Evolutionary conservation across 352 stramenopile species (phyloP).

Genomic region (Globisporangium polare): DNA sequence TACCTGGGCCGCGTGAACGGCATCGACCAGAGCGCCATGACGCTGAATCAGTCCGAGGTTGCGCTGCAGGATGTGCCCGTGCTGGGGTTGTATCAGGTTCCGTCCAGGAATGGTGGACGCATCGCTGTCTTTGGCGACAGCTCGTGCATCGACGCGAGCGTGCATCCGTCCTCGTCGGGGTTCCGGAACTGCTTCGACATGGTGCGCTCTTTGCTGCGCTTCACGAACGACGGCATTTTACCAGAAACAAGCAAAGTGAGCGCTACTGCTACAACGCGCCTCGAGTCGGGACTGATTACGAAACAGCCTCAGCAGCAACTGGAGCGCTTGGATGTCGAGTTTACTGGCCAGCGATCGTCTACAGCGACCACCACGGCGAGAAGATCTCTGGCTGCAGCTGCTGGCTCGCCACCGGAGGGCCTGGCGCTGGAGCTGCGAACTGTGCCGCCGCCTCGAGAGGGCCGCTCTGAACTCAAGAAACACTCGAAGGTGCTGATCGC

Average conservation of each 20-base stretch:
- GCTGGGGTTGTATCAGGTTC: conserved; percentile 64
- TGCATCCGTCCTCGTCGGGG: conserved; percentile 27
- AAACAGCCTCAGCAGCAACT: conserved; percentile 10
- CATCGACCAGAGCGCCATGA: conserved; percentile 45
- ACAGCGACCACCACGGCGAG: not conserved
- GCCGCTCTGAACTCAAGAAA: conserved; percentile 28
- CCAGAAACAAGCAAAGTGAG: not conserved
- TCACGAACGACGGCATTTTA: conserved; percentile 48
- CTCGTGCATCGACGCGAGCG: conserved; percentile 65
- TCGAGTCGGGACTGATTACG: conserved; percentile 1
- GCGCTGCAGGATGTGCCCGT: conserved; percentile 38
- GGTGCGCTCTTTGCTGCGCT: conserved; percentile 49
- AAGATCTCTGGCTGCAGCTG: conserved; percentile 5
- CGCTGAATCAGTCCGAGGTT: conserved; percentile 44
- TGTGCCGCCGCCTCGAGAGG: conserved; percentile 13
- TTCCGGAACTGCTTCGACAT: conserved; percentile 64
- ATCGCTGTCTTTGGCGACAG: conserved; percentile 77
- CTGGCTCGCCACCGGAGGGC: conserved; percentile 12
- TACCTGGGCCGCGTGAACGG: conserved; percentile 59
- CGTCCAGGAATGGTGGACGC: conserved; percentile 49
- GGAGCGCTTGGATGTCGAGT: conserved; percentile 35
- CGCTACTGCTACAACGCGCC: not conserved
- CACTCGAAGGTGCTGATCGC: conserved; percentile 66
- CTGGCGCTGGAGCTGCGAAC: conserved; percentile 22
- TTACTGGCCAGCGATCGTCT: conserved; percentile 15